Conservation (phyloP, 352 stramenopile genomes). For the Globisporangium acanthophoron region DNA sequence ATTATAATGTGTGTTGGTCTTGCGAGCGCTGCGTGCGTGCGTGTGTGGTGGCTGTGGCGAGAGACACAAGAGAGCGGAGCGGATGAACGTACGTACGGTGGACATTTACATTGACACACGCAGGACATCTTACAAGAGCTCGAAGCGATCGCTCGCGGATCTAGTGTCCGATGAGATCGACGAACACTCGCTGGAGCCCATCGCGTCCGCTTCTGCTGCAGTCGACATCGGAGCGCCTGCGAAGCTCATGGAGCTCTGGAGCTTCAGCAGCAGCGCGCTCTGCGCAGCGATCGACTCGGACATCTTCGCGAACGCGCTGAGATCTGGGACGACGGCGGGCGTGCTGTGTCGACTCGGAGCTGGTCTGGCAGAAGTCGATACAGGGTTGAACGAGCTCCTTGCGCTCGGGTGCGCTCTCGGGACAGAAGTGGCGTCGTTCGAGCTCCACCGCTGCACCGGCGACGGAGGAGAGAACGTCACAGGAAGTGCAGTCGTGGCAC, state of each 20-base stretch:
- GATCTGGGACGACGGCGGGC: neutral
- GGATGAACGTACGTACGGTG: neutral
- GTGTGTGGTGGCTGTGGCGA: no score
- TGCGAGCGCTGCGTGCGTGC: no score
- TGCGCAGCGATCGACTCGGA: constrained; percentile 6
- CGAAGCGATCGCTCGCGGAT: constrained; percentile 3
- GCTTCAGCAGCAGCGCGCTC: neutral
- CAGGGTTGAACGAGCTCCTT: neutral
- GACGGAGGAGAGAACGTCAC: neutral
- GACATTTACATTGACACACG: neutral
- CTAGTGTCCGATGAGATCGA: no score
- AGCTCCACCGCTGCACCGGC: neutral
- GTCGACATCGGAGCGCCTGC: neutral
- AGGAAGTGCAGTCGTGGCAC: no score
- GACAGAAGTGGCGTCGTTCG: neutral
- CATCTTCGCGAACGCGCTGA: constrained; percentile 4
- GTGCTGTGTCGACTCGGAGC: neutral
- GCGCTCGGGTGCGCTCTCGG: neutral
- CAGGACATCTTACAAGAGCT: constrained; percentile 2
- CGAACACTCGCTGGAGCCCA: neutral
- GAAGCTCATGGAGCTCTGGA: constrained; percentile 1
- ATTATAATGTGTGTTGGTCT: no score
- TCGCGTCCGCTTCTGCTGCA: neutral
- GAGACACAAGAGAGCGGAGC: neutral
- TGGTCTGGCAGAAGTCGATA: neutral